phyloP scores from a whole-genome alignment of 331 rosid species.

The Cucumis variabilis region DNA sequence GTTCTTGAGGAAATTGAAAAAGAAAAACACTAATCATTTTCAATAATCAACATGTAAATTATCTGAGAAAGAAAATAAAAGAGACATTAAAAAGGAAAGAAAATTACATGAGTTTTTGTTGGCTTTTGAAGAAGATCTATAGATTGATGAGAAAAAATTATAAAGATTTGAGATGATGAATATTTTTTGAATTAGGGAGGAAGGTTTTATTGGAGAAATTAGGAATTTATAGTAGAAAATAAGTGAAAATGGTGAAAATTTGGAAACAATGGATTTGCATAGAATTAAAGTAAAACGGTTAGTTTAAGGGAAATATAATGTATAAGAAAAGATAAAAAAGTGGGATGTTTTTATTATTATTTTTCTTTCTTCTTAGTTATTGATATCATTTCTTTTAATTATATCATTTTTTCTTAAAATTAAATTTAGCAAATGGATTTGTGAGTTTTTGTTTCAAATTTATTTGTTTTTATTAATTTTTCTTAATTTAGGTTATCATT shows the following conservation, averaged over 20 bases:
- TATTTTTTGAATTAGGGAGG: background rate
- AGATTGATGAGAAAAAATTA: background rate
- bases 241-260: background rate
- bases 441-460: too few relatives aligned
- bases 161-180: background rate
- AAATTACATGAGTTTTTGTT: background rate
- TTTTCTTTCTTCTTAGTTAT: too few relatives aligned
- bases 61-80: background rate
- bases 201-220: too few relatives aligned
- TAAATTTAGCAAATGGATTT: too few relatives aligned
- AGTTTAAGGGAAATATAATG: background rate
- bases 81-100: background rate
- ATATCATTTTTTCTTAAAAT: too few relatives aligned
- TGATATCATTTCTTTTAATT: too few relatives aligned
- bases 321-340: too few relatives aligned
- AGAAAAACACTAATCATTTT: background rate
- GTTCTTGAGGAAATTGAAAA: background rate
- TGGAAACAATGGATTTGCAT: background rate
- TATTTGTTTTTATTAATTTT: too few relatives aligned
- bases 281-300: background rate
- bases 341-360: too few relatives aligned
- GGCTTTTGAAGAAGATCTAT: background rate
- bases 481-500: too few relatives aligned
- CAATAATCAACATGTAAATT: background rate
- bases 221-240: conserved; percentile 20